Base-by-base conservation (phyloP, 345 rosid species). In the Syzygium grande region DNA sequence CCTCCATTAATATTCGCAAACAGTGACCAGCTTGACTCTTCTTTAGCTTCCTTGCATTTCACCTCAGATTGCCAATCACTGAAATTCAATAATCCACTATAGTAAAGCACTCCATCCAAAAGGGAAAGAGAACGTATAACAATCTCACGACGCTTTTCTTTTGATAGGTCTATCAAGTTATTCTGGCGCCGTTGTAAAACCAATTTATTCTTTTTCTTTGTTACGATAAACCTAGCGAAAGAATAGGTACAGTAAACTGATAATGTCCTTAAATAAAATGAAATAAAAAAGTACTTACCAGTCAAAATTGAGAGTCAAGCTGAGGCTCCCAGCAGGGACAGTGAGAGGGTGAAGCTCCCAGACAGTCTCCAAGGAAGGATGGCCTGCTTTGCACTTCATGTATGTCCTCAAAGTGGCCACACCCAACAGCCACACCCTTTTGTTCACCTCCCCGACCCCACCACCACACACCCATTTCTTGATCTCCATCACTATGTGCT, bases 271-370 rank as follows among this genome's bases (percentile, higher is more conserved):
- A 55, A 55, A 52, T 58, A 16, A 27, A 52, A 78, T 23, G 12
- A 5, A 12, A 12, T 52, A 52, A 30, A 86, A 73, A 55, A 87
- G 89, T 85, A 53, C 85, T 89, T 92, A 91, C 96, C 96, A 88
- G 49, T 93, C 92, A 65, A 94, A 90, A 63, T 93, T 93, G 86
- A 95, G 96, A 84, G 94, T 93, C 51, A 95, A 91, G 91, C 92
- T 90, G 86, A 95, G 90, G 91, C 93, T 90, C 86, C 93, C 95
- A 84, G 90, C 90, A 59, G 96, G 93, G 52, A 93, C 77, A 41
- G 93, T 91, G 23, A 93, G 86, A 53, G 97, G 94, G 90, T 90
- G 87, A 85, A 95, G 94, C 68, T 95, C 92, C 97, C 95, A 95
- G 80, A 94, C 85, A 29, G 88, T 84, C 87, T 92, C 95, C 41